Percentiles rank a stretch among this genome's conserved stretches.
Conservation (phyloP, 106 monocot species). For the Posidonia australis region DNA sequence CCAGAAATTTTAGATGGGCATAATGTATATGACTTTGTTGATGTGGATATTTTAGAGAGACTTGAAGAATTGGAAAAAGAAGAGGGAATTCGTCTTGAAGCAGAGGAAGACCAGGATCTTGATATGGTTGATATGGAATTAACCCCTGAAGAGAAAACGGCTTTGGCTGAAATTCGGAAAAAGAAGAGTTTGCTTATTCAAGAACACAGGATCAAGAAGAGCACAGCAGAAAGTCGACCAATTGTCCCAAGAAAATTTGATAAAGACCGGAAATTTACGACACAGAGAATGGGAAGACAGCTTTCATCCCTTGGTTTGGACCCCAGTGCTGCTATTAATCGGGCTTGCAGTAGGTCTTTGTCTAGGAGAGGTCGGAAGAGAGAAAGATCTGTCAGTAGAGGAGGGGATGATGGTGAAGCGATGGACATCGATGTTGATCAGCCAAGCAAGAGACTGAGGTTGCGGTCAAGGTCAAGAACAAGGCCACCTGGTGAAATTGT, state of each 20-base stretch:
- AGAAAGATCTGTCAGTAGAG: constrained; percentile 45
- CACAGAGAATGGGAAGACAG: constrained; percentile 79
- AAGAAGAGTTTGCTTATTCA: constrained; percentile 82
- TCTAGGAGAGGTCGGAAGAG: constrained; percentile 51
- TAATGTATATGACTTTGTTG: constrained; percentile 85
- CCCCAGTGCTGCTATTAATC: constrained; percentile 59
- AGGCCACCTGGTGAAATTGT: constrained; percentile 56
- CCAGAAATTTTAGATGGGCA: constrained; percentile 96
- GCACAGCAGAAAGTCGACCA: constrained; percentile 89
- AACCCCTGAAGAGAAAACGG: constrained; percentile 54
- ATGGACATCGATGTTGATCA: constrained; percentile 57
- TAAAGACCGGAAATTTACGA: constrained; percentile 71
- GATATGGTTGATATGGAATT: constrained; percentile 60
- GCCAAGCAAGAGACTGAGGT: constrained; percentile 45
- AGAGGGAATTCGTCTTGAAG: constrained; percentile 66
- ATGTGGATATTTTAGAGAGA: constrained; percentile 71
- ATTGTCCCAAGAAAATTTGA: constrained; percentile 78
- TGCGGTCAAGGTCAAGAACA: constrained; percentile 38
- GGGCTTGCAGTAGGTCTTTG: constrained; percentile 45
- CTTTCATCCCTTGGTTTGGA: constrained; percentile 66
- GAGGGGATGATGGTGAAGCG: constrained; percentile 21
- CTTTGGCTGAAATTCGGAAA: constrained; percentile 58
- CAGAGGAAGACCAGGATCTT: constrained; percentile 37
- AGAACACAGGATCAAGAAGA: constrained; percentile 86
- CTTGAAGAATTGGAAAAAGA: constrained; percentile 80